phyloP scores from a whole-genome alignment of 2,329 filamentous ascomycete species.

The Tolypocladium amazonense region DNA sequence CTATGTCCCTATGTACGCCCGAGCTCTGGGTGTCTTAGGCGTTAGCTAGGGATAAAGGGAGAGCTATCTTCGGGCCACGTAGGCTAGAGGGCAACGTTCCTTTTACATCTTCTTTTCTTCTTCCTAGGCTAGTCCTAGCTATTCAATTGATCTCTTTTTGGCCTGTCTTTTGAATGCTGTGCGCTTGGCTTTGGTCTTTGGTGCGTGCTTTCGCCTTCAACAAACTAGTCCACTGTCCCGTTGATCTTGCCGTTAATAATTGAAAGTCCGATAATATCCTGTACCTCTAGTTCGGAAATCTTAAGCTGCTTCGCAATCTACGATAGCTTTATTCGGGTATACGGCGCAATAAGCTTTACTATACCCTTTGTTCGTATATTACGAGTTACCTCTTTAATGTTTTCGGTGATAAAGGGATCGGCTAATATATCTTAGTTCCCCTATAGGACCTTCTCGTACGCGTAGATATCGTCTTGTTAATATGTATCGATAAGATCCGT shows the following conservation, averaged over 20 bases:
- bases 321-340: conserved; percentile 78
- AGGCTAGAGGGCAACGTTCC: too few species aligned
- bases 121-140: too few species aligned
- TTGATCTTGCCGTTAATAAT: conserved; percentile 83
- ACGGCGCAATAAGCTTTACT: conserved; percentile 85
- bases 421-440: conserved; percentile 81
- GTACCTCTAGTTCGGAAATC: conserved; percentile 75
- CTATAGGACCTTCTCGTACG: conserved; percentile 79
- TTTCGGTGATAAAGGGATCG: conserved; percentile 95
- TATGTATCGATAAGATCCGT: conserved; percentile 94
- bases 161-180: too few species aligned
- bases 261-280: conserved; percentile 90
- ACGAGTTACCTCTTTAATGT: conserved; percentile 96
- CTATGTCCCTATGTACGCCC: too few species aligned
- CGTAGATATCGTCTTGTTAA: conserved; percentile 86
- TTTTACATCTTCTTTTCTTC: too few species aligned
- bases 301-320: conserved; percentile 85
- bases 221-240: conserved; percentile 79
- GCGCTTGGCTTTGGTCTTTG: too few species aligned
- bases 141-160: too few species aligned
- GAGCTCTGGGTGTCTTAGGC: too few species aligned
- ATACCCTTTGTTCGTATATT: conserved; percentile 97
- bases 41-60: too few species aligned
- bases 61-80: too few species aligned
- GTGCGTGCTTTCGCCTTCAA: too few species aligned